phyloP scores from a whole-genome alignment of 345 rosid species.

The Gossypium raimondii region DNA sequence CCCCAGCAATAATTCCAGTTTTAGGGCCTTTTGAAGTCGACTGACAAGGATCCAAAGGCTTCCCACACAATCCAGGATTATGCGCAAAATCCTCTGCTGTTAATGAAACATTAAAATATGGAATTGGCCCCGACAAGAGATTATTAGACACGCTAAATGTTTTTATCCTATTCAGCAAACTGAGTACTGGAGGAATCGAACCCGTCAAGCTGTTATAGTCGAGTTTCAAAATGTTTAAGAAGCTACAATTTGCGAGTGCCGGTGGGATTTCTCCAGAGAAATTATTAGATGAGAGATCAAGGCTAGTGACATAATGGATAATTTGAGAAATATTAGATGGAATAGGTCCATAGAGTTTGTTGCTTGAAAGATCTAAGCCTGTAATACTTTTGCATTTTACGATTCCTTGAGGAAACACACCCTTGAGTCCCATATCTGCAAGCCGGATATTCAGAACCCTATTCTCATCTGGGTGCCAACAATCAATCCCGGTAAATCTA shows the following conservation, averaged over 20 bases:
- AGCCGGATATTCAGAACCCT: constrained; percentile 67
- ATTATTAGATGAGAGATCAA: constrained; percentile 66
- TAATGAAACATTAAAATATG: not conserved
- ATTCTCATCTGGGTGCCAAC: constrained; percentile 96
- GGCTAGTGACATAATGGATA: constrained; percentile 27
- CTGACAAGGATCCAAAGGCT: constrained; percentile 42
- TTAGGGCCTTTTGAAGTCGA: constrained; percentile 23
- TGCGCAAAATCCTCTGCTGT: constrained; percentile 26
- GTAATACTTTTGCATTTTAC: constrained; percentile 50
- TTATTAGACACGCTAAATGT: constrained; percentile 54
- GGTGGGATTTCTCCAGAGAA: constrained; percentile 64
- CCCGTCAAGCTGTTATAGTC: constrained; percentile 60
- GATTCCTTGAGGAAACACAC: constrained; percentile 57
- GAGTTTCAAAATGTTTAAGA: constrained; percentile 60
- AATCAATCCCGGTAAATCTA: constrained; percentile 67
- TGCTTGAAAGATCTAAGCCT: constrained; percentile 69
- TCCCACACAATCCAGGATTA: constrained; percentile 66
- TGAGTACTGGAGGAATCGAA: constrained; percentile 47
- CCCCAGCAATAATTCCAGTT: constrained; percentile 47
- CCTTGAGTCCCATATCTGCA: constrained; percentile 57
- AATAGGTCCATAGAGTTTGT: constrained; percentile 53
- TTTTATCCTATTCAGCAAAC: constrained; percentile 46
- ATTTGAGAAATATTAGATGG: constrained; percentile 35
- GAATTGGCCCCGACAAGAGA: constrained; percentile 59
- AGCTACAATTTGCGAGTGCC: constrained; percentile 38